Percentiles rank a stretch among this genome's conserved stretches.
These are phyloP conservation scores for Apiotrichum laibachii DNA, from an alignment of 1,284 basidiomycete genomes.

Conservation along the genomic window DNA sequence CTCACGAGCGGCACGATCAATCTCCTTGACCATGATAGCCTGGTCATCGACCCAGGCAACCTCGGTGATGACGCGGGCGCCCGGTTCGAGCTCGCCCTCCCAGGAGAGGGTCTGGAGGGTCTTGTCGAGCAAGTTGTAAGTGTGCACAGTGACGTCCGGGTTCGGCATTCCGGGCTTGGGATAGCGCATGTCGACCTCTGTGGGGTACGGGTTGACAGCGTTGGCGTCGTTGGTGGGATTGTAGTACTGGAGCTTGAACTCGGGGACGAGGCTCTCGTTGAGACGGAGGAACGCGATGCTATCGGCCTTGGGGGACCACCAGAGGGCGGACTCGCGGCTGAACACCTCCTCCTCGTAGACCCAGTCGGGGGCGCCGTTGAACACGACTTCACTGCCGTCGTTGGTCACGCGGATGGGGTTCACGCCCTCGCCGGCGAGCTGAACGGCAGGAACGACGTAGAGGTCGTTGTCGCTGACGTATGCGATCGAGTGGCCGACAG, in stretches of 20 bases:
- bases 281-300: constrained; percentile 80
- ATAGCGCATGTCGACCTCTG: constrained; percentile 66
- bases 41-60: constrained; percentile 79
- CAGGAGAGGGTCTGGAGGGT: constrained; percentile 64
- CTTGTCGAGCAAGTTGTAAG: constrained; percentile 63
- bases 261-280: constrained; percentile 83
- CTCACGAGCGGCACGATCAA: constrained; percentile 73
- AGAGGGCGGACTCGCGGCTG: constrained; percentile 68
- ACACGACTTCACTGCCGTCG: constrained; percentile 76
- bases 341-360: constrained; percentile 95
- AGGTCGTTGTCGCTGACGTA: constrained; percentile 80
- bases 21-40: constrained; percentile 79
- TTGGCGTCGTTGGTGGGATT: constrained; percentile 71
- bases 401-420: constrained; percentile 68
- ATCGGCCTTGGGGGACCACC: constrained; percentile 83
- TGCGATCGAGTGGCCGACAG: constrained; percentile 73
- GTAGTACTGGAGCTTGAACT: constrained; percentile 84
- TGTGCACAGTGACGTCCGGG: constrained; percentile 77
- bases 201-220: constrained; percentile 73
- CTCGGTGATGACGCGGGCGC: constrained; percentile 73
- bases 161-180: constrained; percentile 80
- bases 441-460: constrained; percentile 63
- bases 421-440: constrained; percentile 16
- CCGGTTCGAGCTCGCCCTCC: constrained; percentile 59
- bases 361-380: constrained; percentile 95